These are phyloP conservation scores for Penicillium sp. DNA, from an alignment of 2,329 filamentous ascomycete genomes.

Conservation along the genomic window DNA sequence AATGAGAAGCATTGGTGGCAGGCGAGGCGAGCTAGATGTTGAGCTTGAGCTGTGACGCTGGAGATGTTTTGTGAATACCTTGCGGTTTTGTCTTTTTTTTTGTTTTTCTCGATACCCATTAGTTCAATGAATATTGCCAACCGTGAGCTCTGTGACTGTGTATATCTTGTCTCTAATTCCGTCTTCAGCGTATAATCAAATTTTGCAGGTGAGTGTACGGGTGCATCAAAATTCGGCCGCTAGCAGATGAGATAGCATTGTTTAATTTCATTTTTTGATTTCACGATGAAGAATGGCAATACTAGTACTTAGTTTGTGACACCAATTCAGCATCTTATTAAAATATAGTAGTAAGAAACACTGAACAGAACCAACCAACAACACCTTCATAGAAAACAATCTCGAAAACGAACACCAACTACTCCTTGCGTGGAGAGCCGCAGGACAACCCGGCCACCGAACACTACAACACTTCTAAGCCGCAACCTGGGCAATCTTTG, in stretches of 20 bases:
- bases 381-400: not conserved
- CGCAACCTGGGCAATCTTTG: not conserved
- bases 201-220: too few relatives aligned
- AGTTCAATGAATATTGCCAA: not conserved
- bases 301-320: not conserved
- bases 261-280: too few relatives aligned
- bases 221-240: too few relatives aligned
- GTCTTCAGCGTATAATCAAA: too few relatives aligned
- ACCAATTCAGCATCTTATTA: not conserved
- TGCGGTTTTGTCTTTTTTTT: not conserved
- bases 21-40: not conserved
- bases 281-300: too few relatives aligned
- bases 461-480: too few relatives aligned
- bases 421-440: not conserved
- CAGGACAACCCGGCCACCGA: too few relatives aligned
- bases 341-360: not conserved
- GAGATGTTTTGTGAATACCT: not conserved
- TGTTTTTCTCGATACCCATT: constrained; percentile 3
- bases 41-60: not conserved
- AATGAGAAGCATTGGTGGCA: constrained; percentile 15
- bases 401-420: not conserved
- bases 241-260: too few relatives aligned
- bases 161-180: not conserved
- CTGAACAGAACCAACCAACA: not conserved
- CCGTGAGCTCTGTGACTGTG: not conserved